phyloP scores from a whole-genome alignment of 345 rosid species.

The Populus simonii region DNA sequence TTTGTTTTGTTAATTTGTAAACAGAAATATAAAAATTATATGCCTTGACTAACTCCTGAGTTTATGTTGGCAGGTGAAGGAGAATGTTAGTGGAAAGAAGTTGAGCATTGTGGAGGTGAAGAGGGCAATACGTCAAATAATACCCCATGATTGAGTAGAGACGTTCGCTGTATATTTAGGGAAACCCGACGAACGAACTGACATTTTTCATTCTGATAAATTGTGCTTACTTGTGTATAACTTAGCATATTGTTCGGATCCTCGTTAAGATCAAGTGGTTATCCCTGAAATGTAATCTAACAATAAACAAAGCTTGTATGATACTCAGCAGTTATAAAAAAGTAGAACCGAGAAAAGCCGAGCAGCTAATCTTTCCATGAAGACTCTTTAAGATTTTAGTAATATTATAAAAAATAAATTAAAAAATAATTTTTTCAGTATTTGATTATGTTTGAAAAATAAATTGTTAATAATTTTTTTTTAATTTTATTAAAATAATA shows the following conservation, averaged over 20 bases:
- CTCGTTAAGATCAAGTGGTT: no score
- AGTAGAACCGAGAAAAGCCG: not conserved
- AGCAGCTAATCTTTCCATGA: not conserved
- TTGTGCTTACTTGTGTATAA: not conserved
- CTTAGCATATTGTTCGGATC: not conserved
- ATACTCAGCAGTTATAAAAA: not conserved
- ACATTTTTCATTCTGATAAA: not conserved
- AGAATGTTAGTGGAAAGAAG: slow-evolving; percentile 58
- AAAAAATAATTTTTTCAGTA: no score
- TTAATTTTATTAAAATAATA: no score
- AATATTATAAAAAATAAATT: no score
- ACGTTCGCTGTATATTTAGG: not conserved
- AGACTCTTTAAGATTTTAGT: no score
- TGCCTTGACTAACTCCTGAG: not conserved
- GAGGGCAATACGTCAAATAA: slow-evolving; percentile 62
- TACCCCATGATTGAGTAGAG: slow-evolving; percentile 30
- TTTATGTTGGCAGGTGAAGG: slow-evolving; percentile 54
- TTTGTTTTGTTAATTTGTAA: not conserved
- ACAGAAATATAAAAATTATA: no score
- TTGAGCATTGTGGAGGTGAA: slow-evolving; percentile 84
- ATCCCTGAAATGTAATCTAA: not conserved
- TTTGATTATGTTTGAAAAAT: no score
- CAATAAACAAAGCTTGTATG: not conserved
- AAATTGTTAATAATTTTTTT: no score
- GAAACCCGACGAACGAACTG: not conserved